phyloP scores from a whole-genome alignment of 805 yeast genomes.

The Yamadazyma akitaensis region DNA sequence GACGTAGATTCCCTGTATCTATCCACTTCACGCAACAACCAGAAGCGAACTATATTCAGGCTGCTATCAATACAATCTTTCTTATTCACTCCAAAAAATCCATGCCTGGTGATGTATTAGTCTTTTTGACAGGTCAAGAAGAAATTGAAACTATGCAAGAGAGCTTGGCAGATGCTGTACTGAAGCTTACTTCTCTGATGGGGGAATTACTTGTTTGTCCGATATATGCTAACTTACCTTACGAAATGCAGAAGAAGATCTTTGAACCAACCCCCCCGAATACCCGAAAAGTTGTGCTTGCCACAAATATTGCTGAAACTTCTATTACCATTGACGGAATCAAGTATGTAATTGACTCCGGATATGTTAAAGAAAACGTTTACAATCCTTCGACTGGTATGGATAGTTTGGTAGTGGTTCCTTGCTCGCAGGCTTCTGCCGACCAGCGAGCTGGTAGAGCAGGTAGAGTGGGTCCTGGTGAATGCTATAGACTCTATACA shows the following conservation, averaged over 20 bases:
- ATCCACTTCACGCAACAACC: slow-evolving; percentile 81
- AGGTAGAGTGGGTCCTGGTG: slow-evolving; percentile 47
- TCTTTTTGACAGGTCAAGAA: slow-evolving; percentile 93
- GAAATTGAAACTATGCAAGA: slow-evolving; percentile 86
- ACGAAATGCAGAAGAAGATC: slow-evolving; percentile 74
- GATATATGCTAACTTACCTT: slow-evolving; percentile 86
- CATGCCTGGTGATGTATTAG: slow-evolving; percentile 76
- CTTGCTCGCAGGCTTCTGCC: slow-evolving; percentile 50
- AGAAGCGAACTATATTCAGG: slow-evolving; percentile 86
- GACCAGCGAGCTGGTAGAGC: slow-evolving; percentile 92
- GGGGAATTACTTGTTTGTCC: slow-evolving; percentile 73
- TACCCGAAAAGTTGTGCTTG: slow-evolving; percentile 82
- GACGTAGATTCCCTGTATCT: slow-evolving; percentile 90
- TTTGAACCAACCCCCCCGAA: slow-evolving; percentile 84
- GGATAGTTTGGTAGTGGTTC: slow-evolving; percentile 45
- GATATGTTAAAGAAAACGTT: slow-evolving; percentile 44
- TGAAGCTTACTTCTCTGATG: slow-evolving; percentile 57
- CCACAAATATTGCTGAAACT: slow-evolving; percentile 81
- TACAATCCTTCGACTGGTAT: slow-evolving; percentile 41
- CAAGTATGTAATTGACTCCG: slow-evolving; percentile 42
- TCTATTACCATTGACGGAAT: slow-evolving; percentile 46
- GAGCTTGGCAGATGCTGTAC: slow-evolving; percentile 60
- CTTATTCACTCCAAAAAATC: slow-evolving; percentile 75
- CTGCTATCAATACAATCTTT: slow-evolving; percentile 82
- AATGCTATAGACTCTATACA: slow-evolving; percentile 74